Evolutionary conservation across 805 yeast species (phyloP), one percentile per base, ranked within the genome.

Genomic region (Middelhovenomyces tepae): DNA sequence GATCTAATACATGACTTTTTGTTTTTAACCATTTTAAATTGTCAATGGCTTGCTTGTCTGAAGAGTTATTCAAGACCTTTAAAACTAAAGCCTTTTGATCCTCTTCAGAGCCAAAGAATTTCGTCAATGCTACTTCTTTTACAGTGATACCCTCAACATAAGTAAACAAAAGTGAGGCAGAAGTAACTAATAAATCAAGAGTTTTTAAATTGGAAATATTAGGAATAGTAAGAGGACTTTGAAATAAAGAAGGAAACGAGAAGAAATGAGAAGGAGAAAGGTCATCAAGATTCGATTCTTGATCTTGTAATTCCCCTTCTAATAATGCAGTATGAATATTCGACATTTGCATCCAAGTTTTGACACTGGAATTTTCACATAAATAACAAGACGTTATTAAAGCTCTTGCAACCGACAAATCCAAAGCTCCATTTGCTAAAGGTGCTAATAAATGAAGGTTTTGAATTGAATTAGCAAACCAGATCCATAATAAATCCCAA

Each of bases 331-430:
- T n/a, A n/a, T n/a, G n/a, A n/a, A n/a, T n/a, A n/a, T n/a, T n/a
- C n/a, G n/a, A n/a, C 28, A 40, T 38, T 9, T 14, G 22, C 10
- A 25, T 24, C 35, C 37, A 34, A 11, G 34, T 15, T 7, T 22
- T 16, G 20, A n/a, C 23, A 9, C 16, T 37, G n/a, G n/a, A n/a
- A n/a, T n/a, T n/a, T n/a, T 7, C 11, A 13, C 34, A 30, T 22
- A 27, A 16, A 24, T 50, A 36, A 26, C 53, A 49, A 8, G 44
- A 42, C 13, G 35, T 34, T 17, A 47, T 35, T 2, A 51, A 27
- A 4, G 46, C 30, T 5, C 36, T 4, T 4, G 33, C 31, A 2
- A 42, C 34, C 21, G 36, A 40, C 11, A 39, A 39, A 6, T n/a
- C n/a, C n/a, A n/a, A n/a, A n/a, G n/a, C n/a, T n/a, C 33, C 16